Conservation (phyloP, 2,329 filamentous ascomycete genomes). For the Conoideocrella luteorostrata region DNA sequence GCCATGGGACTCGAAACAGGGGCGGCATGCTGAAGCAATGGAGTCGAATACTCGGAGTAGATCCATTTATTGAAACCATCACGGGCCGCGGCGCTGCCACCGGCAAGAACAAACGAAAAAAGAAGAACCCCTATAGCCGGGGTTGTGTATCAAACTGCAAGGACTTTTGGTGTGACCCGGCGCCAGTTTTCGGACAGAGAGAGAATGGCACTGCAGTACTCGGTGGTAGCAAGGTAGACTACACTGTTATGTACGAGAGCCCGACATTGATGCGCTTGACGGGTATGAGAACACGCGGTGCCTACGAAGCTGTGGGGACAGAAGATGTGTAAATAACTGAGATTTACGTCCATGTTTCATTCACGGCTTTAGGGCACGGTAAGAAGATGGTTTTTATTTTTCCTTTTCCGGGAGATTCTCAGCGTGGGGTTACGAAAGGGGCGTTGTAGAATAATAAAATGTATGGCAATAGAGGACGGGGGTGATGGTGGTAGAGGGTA, state of each 20-base stretch:
- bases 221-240: conserved; percentile 75
- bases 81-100: conserved; percentile 71
- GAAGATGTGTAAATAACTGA: conserved; percentile 38
- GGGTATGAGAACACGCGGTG: conserved; percentile 42
- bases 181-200: conserved; percentile 69
- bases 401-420: too few species aligned
- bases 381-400: too few species aligned
- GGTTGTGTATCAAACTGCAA: conserved; percentile 84
- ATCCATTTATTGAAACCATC: conserved; percentile 89
- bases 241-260: conserved; percentile 82
- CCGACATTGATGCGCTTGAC: conserved; percentile 59
- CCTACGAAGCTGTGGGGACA: conserved; percentile 57
- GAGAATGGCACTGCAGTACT: conserved; percentile 70
- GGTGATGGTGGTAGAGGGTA: not conserved
- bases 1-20: conserved; percentile 47
- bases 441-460: not conserved
- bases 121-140: conserved; percentile 76
- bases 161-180: conserved; percentile 93
- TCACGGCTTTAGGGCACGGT: conserved; percentile 1
- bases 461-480: not conserved
- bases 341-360: not conserved
- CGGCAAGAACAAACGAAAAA: conserved; percentile 45
- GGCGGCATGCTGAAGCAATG: conserved; percentile 69
- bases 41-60: conserved; percentile 80
- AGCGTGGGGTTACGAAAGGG: too few species aligned